Base-by-base conservation (phyloP, 306 rosid genomes). In the Sicyos edulis region DNA sequence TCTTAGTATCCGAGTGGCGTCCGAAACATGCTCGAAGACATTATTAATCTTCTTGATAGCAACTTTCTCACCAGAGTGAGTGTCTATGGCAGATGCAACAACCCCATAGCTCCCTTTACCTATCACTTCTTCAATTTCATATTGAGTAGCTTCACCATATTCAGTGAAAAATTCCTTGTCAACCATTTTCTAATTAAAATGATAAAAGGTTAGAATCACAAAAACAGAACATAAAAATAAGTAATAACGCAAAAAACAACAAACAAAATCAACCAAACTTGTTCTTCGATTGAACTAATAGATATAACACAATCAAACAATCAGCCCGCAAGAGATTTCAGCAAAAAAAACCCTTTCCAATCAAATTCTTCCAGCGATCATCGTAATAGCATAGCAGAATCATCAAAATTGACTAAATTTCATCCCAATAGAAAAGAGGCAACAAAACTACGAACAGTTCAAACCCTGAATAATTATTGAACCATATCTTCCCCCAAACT, bases 101-200 rank as follows among this genome's bases (percentile, higher is more conserved):
- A 88, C 92, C 13, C 92, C 92, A 73, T 88, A 85, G 85, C 92
- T 88, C 10, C 92, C 92, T 63, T 75, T 88, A 32, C 89, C 89
- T 42, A 88, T 66, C 68, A 88, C 86, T 79, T 87, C 89, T 75
- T 81, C 85, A 71, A 88, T 85, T 65, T 88, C 88, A 61, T 88
- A 88, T 50, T 79, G 89, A 61, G 85, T 83, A 44, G 89, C 89
- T 80, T 88, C 92, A 22, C 92, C 92, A 71, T 85, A 88, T 73
- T 85, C 92, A 7, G 88, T 85, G 86, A 88, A 88, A 57, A 88
- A 88, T 26, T 88, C 92, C 71, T 87, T 85, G 66, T 83, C 84
- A 72, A 82, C 81, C 92, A 87, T 87, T 20, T 54, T 85, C 88
- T 87, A 79, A 81, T 66, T 62, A 20, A 45, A 77, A 81, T 58